Percentiles rank a stretch among this genome's conserved stretches.
phyloP scores from a whole-genome alignment of 148 eudicot species.

The Fagopyrum homotropicum region DNA sequence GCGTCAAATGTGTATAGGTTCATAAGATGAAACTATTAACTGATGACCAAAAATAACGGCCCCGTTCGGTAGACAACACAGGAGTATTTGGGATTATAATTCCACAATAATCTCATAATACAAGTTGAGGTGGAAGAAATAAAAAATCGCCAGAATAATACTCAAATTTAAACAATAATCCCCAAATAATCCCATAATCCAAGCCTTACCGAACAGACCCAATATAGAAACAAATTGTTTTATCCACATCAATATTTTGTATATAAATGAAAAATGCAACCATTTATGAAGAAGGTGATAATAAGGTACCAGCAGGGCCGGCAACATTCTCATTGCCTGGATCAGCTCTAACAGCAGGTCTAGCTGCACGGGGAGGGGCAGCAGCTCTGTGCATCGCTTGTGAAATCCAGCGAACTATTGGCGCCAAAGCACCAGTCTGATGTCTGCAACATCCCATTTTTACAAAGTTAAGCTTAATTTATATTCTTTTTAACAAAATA shows the following conservation, averaged over 20 bases:
- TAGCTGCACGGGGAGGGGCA: constrained; percentile 80
- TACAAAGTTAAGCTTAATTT: background rate
- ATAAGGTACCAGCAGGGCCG: constrained; percentile 35
- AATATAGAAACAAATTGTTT: background rate
- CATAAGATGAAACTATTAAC: background rate
- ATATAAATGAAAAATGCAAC: background rate
- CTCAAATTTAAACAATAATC: no score
- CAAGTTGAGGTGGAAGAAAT: no score
- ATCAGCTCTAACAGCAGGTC: constrained; percentile 66
- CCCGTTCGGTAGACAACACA: no score
- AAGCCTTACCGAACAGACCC: no score
- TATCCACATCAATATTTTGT: background rate
- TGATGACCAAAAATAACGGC: background rate
- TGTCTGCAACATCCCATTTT: constrained; percentile 45
- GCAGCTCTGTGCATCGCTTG: constrained; percentile 97
- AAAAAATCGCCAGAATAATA: no score
- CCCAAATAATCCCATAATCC: no score
- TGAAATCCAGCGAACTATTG: constrained; percentile 81
- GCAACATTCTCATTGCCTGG: constrained; percentile 38
- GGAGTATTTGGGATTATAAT: no score
- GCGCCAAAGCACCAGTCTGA: constrained; percentile 96
- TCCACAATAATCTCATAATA: no score
- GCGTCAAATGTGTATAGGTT: background rate
- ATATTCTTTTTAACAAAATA: background rate
- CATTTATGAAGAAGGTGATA: background rate